Evolutionary conservation across 1,284 basidiomycete genomes (phyloP).

Genomic region (Hypsizygus ulmarius): DNA sequence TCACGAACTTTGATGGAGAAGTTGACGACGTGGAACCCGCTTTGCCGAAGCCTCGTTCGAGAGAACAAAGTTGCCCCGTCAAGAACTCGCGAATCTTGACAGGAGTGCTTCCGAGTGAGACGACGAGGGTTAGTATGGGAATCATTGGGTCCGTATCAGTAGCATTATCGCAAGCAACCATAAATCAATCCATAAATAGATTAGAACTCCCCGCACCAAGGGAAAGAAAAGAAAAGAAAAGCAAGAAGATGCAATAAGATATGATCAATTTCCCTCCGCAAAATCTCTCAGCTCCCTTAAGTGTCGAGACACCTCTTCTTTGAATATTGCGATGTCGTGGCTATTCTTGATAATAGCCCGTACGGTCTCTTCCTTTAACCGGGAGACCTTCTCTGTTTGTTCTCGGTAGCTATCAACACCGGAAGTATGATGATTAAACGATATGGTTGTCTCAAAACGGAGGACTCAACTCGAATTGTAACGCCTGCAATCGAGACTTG

Average conservation of each 20-base stretch:
- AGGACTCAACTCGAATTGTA: constrained; percentile 54
- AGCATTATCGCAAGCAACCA: neutral
- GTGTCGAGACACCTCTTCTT: constrained; percentile 68
- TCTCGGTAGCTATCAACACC: constrained; percentile 58
- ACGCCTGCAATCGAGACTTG: constrained; percentile 68
- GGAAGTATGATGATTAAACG: constrained; percentile 5
- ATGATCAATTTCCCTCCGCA: constrained; percentile 50
- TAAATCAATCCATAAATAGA: constrained; percentile 5
- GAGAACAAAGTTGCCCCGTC: neutral
- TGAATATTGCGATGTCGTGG: constrained; percentile 75
- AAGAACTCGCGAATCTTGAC: neutral
- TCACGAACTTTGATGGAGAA: too few relatives aligned
- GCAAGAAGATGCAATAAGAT: constrained; percentile 8
- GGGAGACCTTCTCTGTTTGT: constrained; percentile 68
- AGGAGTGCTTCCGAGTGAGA: neutral
- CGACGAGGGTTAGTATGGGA: neutral
- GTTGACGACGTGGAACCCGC: too few relatives aligned
- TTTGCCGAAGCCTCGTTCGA: neutral
- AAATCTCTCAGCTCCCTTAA: constrained; percentile 64
- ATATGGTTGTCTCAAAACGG: neutral
- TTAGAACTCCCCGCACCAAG: constrained; percentile 6
- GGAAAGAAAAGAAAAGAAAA: constrained; percentile 7
- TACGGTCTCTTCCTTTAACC: constrained; percentile 71
- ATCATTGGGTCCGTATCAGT: neutral
- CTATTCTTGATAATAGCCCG: constrained; percentile 79